phyloP scores from a whole-genome alignment of 1,284 basidiomycete genomes.

The Rhizoctonia solani region DNA sequence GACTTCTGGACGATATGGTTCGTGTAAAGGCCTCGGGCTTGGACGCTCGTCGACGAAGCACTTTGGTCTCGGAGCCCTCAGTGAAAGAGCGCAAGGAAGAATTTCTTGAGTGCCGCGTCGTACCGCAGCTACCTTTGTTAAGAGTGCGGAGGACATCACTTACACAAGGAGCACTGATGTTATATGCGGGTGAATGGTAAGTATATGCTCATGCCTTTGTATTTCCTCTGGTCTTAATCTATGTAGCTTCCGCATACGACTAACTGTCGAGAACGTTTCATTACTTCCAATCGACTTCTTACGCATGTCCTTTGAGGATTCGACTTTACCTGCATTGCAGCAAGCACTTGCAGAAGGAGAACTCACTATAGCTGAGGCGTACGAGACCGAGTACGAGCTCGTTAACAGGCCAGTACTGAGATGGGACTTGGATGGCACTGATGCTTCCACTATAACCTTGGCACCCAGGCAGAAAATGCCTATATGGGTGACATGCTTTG shows the following conservation, averaged over 20 bases:
- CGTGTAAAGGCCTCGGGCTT: slow-evolving; percentile 74
- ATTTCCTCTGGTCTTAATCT: slow-evolving; percentile 26
- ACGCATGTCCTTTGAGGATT: slow-evolving; percentile 85
- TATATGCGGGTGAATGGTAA: slow-evolving; percentile 90
- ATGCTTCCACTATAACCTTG: slow-evolving; percentile 55
- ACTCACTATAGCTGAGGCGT: slow-evolving; percentile 79
- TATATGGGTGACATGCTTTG: slow-evolving; percentile 74
- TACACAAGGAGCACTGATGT: slow-evolving; percentile 88
- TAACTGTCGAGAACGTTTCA: slow-evolving; percentile 89
- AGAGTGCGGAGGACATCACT: slow-evolving; percentile 85
- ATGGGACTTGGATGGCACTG: slow-evolving; percentile 62
- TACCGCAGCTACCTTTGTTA: slow-evolving; percentile 84
- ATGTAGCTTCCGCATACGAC: slow-evolving; percentile 72
- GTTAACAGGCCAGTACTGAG: slow-evolving; percentile 79
- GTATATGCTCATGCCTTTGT: slow-evolving; percentile 42
- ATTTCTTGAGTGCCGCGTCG: slow-evolving; percentile 76
- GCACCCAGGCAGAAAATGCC: slow-evolving; percentile 71
- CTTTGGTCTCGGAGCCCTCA: slow-evolving; percentile 32
- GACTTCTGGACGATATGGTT: slow-evolving; percentile 63
- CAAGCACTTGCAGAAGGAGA: slow-evolving; percentile 78
- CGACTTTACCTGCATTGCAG: slow-evolving; percentile 76
- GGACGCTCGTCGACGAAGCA: slow-evolving; percentile 56
- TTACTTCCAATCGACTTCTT: slow-evolving; percentile 81
- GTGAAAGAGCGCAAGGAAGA: slow-evolving; percentile 44
- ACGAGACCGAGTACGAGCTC: slow-evolving; percentile 87